Evolutionary conservation across 306 rosid genomes (phyloP), one percentile per base, ranked within the genome.

Genomic region (Geum urbanum): DNA sequence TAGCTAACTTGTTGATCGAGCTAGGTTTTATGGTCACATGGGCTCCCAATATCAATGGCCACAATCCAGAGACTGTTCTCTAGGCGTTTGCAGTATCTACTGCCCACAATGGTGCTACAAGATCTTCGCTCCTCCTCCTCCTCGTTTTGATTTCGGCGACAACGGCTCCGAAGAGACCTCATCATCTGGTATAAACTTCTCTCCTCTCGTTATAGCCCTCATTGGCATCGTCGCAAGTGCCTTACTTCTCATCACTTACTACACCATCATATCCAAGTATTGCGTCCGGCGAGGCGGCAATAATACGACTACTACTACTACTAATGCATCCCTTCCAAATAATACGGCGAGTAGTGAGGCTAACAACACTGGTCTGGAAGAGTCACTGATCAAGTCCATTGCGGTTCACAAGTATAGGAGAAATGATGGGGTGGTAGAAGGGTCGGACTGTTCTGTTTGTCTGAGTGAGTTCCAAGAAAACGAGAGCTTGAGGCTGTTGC

Each of bases 31-130:
- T 10, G 57, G 56, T 13, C 19, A 75, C 50, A 82, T 91, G 97
- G 77, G 81, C 54, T 72, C 85, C 81, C 77, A 83, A 78, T 73
- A 82, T 78, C 87, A 82, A 32, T 85, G 83, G 85, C 61, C 78
- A 15, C 82, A 86, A 43, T 80, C 76, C 71, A 81, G 49, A 37
- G 96, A 87, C 32, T 91, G 97, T 44, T 85, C 96, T 16, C 79
- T 71, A 64, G 90, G 83, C 27, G 52, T 88, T 48, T 91, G 97
- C 84, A 89, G 91, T 84, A 35, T 87, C 55, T 91, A 84, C 54
- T 89, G 97, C 67, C 96, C 94, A 2, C 88, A 91, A 9, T 89
- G 94, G 94, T 91, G 97, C 54, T 85, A 81, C 77, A 78, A 82
- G 62, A 20, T 89, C 35, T 78, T 80, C 74, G 78, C 92, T 40